phyloP scores from a whole-genome alignment of 768 basidiomycete species.

The Podaxis carcinomalis region DNA sequence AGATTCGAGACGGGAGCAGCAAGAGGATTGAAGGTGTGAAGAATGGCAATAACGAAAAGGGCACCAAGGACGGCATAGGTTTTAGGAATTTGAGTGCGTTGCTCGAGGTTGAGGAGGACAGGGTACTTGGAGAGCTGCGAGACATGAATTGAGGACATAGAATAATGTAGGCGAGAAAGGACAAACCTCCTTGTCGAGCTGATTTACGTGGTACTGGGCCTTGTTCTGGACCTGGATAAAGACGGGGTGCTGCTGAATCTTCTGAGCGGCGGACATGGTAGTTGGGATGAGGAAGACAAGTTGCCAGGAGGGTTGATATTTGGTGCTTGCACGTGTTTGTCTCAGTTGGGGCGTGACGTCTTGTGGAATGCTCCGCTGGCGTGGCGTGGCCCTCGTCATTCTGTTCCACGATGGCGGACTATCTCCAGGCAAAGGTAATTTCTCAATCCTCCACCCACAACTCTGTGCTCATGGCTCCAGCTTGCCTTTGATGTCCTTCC shows the following conservation, averaged over 20 bases:
- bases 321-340: constrained; percentile 67
- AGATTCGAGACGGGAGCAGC: constrained; percentile 92
- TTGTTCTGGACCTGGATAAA: constrained; percentile 82
- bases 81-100: constrained; percentile 91
- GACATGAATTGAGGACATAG: constrained; percentile 4
- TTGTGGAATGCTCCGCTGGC: constrained; percentile 15
- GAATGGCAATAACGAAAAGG: constrained; percentile 58
- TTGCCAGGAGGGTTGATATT: constrained; percentile 34
- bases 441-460: constrained; percentile 15
- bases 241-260: constrained; percentile 84
- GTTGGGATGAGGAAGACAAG: constrained; percentile 23
- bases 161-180: background rate
- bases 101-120: constrained; percentile 77
- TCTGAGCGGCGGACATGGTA: constrained; percentile 75
- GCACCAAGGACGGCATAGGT: constrained; percentile 80
- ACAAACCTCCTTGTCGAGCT: constrained; percentile 96
- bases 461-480: constrained; percentile 29
- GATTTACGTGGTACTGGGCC: constrained; percentile 74
- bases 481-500: constrained; percentile 38
- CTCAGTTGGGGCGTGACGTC: constrained; percentile 41
- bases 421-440: constrained; percentile 51
- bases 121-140: constrained; percentile 81
- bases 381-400: constrained; percentile 14
- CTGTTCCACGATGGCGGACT: constrained; percentile 42
- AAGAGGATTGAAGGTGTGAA: constrained; percentile 87